Base-by-base conservation (phyloP, 2,329 filamentous ascomycete genomes). In the Curvularia hawaiiensis region DNA sequence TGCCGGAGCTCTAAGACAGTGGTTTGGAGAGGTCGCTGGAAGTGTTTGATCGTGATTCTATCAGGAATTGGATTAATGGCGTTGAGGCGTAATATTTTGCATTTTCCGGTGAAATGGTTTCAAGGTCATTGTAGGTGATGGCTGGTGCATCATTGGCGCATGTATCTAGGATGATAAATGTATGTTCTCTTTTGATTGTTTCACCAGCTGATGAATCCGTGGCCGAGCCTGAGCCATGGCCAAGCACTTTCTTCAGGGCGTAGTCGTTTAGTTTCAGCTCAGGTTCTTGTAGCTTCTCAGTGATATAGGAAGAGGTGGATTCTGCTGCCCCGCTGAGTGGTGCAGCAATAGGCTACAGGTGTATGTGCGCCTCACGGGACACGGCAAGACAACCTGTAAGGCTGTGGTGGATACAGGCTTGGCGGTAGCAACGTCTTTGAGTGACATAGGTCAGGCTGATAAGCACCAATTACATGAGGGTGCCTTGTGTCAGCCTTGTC, bases 1-100 rank as follows among this genome's bases (percentile, higher is more conserved):
- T 77, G 91, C 92, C 14, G 90, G 90, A 28, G 84, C 97, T 65
- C 79, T 99, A 79, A 89, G 94, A 78, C 96, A 96, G 65, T 99
- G 96, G 96, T 97, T 99, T 82, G 88, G 90, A 4, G 86, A 88
- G 72, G 85, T 88, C 66, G 85, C 85, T 28, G 81, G 82, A 16
- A 68, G 63, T 44, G 59, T 54, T 14, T 68, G 61, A 50, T 11
- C 18, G 22, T 3, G 16, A 10, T 1, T n/a, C 18, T n/a, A n/a
- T 38, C 3, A 38, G 5, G 16, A 3, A 38, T 14, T 38, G 14
- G 1, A 18, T 16, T 1, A 3, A n/a, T 18, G 12, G 24, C n/a
- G 24, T 44, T 18, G 3, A 3, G 7, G 12, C 10, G 11, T 4
- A 16, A 44, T 28, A 7, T 5, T n/a, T 44, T 44, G 14, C 22